These are phyloP conservation scores for Alternaria conjuncta DNA, from an alignment of 2,329 filamentous ascomycete genomes.

Conservation along the genomic window DNA sequence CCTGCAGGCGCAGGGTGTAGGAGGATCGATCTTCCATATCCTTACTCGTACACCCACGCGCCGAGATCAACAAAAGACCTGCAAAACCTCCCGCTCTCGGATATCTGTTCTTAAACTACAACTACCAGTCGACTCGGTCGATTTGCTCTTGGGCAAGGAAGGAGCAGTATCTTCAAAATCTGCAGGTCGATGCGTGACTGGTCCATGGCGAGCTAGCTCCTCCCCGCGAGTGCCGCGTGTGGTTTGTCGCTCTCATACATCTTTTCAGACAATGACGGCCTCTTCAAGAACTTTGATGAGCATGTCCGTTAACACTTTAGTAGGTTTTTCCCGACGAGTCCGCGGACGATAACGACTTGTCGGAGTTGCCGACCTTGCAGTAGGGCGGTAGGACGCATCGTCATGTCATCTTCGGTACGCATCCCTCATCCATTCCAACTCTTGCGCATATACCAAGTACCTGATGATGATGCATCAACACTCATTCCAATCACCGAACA, in stretches of 20 bases:
- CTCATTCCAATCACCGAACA: not conserved
- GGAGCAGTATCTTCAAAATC: not conserved
- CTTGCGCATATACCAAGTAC: not conserved
- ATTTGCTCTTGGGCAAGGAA: not conserved
- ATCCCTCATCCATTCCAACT: not conserved
- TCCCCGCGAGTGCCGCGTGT: not conserved
- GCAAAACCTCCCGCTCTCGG: not conserved
- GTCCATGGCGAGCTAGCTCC: slow-evolving; percentile 1
- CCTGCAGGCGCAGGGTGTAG: not conserved
- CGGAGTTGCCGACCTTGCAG: not conserved
- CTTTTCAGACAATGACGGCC: not conserved
- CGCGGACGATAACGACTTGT: not conserved
- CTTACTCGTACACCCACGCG: not conserved
- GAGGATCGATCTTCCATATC: slow-evolving; percentile 1
- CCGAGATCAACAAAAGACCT: slow-evolving; percentile 3
- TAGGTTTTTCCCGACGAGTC: not conserved
- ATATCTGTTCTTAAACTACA: not conserved
- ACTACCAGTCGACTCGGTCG: not conserved
- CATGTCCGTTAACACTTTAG: not conserved
- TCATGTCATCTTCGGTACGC: not conserved
- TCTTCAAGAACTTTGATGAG: not conserved
- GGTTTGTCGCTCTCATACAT: slow-evolving; percentile 4
- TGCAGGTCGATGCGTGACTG: not conserved
- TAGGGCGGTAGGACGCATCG: not conserved
- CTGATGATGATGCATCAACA: not conserved